phyloP scores from a whole-genome alignment of 352 stramenopile genomes.

The Pseudoperonospora humuli region DNA sequence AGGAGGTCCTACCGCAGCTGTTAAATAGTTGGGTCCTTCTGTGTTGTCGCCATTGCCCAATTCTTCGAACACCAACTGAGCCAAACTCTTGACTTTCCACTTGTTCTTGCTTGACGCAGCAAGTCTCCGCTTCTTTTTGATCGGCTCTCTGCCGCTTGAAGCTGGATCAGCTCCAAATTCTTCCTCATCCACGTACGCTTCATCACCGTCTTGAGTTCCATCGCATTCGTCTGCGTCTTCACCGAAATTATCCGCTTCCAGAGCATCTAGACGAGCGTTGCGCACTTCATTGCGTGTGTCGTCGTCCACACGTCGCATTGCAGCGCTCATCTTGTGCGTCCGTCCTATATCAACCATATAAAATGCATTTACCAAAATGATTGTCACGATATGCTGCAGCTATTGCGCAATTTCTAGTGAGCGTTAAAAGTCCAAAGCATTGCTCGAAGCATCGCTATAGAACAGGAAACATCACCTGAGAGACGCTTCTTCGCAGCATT shows the following conservation, averaged over 20 bases:
- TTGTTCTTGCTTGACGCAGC: constrained; percentile 18
- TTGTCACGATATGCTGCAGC: background rate
- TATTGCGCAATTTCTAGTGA: constrained; percentile 3
- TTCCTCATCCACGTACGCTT: constrained; percentile 69
- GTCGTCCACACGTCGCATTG: constrained; percentile 77
- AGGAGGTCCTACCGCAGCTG: constrained; percentile 49
- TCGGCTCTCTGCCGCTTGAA: constrained; percentile 7
- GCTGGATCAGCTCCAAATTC: constrained; percentile 2
- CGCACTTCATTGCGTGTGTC: constrained; percentile 76
- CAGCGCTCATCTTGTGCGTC: constrained; percentile 68
- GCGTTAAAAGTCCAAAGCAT: background rate
- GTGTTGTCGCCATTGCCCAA: constrained; percentile 24
- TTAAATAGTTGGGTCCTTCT: constrained; percentile 57
- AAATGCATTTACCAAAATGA: constrained; percentile 5
- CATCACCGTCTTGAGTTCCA: constrained; percentile 32
- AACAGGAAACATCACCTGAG: constrained; percentile 41
- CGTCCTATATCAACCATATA: constrained; percentile 32
- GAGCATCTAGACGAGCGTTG: constrained; percentile 77
- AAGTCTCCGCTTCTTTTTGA: constrained; percentile 35
- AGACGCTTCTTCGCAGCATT: constrained; percentile 44
- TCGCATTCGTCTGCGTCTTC: constrained; percentile 52
- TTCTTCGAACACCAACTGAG: constrained; percentile 84
- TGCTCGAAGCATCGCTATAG: no score
- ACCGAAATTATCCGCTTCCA: constrained; percentile 87
- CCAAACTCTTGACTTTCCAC: constrained; percentile 85